A percentile compares a stretch with the other conserved stretches of the same genome.
These are phyloP conservation scores for Aleurites moluccanus DNA, from an alignment of 441 rosid genomes.

Conservation along the genomic window DNA sequence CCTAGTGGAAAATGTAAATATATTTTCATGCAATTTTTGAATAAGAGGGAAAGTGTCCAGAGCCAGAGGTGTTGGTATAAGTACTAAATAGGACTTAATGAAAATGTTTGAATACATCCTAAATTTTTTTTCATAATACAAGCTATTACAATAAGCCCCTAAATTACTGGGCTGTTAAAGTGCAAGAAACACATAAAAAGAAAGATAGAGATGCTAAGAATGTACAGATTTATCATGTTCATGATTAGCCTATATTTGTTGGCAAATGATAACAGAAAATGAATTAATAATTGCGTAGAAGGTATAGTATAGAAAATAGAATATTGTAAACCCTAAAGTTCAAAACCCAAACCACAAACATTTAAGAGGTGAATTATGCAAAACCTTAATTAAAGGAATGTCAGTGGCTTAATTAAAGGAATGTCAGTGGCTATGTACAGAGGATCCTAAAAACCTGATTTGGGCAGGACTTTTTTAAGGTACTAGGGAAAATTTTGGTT, in stretches of 20 bases:
- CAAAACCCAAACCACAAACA: neutral
- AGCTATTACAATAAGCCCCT: neutral
- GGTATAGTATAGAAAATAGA: neutral
- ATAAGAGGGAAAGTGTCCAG: neutral
- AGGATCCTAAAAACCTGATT: neutral
- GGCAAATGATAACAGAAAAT: neutral
- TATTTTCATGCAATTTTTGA: neutral
- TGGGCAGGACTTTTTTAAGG: neutral
- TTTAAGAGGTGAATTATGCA: neutral
- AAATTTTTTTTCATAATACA: neutral
- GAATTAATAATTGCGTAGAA: neutral
- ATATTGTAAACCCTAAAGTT: neutral
- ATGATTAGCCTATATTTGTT: neutral
- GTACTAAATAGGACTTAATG: neutral
- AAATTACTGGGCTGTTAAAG: neutral
- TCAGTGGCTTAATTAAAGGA: neutral
- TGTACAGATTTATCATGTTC: neutral
- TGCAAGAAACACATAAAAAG: neutral
- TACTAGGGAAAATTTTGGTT: neutral
- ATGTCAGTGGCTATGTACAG: neutral
- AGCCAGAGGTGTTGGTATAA: neutral
- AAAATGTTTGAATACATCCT: neutral
- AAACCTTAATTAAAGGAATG: neutral
- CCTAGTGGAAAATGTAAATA: neutral
- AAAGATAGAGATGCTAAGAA: no score